Conservation (phyloP, 148 eudicot species). For the Rhododendron kiyosumense region DNA sequence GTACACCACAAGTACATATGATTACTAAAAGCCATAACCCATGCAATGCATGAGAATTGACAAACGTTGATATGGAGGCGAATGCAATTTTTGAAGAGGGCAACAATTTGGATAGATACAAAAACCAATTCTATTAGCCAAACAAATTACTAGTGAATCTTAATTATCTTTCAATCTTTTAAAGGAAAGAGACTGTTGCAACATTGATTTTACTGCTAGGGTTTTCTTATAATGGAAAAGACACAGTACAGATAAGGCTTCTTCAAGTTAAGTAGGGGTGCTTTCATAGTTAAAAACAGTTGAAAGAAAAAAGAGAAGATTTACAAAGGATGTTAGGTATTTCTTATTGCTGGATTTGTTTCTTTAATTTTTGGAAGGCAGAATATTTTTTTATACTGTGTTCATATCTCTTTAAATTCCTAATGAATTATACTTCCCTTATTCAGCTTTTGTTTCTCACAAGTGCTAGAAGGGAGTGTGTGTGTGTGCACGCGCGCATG, state of each 20-base stretch:
- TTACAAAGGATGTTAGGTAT: neutral
- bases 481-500: neutral
- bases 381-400: neutral
- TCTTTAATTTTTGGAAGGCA: neutral
- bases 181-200: neutral
- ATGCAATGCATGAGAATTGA: neutral
- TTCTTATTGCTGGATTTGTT: neutral
- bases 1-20: neutral
- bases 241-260: neutral
- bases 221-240: neutral
- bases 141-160: neutral
- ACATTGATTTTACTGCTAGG: neutral
- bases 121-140: neutral
- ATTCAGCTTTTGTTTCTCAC: neutral
- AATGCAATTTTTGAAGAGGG: neutral
- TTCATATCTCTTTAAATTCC: neutral
- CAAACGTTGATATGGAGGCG: neutral
- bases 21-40: neutral
- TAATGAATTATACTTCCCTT: neutral
- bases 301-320: neutral
- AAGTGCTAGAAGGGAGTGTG: neutral
- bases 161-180: neutral
- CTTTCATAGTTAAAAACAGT: neutral
- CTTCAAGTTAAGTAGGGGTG: neutral
- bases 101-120: neutral